Base-by-base conservation (phyloP, 306 rosid species). In the Acacia melanoxylon region DNA sequence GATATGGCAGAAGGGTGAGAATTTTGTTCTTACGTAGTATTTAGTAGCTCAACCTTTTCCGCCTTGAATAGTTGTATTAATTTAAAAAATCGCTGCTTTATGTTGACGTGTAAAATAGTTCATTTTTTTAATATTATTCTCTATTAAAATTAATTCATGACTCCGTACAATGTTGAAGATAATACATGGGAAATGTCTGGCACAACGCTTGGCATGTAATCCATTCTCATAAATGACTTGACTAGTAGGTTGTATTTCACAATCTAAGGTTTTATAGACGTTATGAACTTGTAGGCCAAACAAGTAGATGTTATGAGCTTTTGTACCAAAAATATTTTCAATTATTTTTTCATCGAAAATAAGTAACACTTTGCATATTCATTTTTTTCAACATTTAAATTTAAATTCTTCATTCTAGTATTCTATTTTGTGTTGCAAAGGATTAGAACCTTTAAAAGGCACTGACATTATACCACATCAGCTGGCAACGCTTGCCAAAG, bases 1-100 rank as follows among this genome's bases (percentile, higher is more conserved):
- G 86, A 90, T 91, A 73, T 81, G 95, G 80, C 92, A 89, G 85
- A 87, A 66, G 78, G 87, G 85, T 49, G 97, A 92, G 33, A 85
- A 77, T 74, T 85, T 81, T 77, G 84, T 85, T 81, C 94, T 78
- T 77, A 29, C 31, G 31, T 29, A 29, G 31, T 29, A 76, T 79
- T 63, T 89, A 78, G 87, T 65, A 44, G 68, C 74, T 35, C 73
- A 31, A 72, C 74, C 68, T 63, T 67, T 17, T 51, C 66, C 1
- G 72, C 83, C 78, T 29, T 75, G 24, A 11, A 24, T 61, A 2
- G 25, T 61, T 25, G 68, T 25, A 8, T 25, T 22, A 8, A 3
- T 59, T 59, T 11, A 4, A 59, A 59, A 24, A 11, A 22, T 72
- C 15, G 58, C 61, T 2, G 72, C 83, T 77, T 25, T 61, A 35